Evolutionary conservation across 495 filamentous ascomycete genomes (phyloP).

Genomic region (Talaromyces nanjingensis): DNA sequence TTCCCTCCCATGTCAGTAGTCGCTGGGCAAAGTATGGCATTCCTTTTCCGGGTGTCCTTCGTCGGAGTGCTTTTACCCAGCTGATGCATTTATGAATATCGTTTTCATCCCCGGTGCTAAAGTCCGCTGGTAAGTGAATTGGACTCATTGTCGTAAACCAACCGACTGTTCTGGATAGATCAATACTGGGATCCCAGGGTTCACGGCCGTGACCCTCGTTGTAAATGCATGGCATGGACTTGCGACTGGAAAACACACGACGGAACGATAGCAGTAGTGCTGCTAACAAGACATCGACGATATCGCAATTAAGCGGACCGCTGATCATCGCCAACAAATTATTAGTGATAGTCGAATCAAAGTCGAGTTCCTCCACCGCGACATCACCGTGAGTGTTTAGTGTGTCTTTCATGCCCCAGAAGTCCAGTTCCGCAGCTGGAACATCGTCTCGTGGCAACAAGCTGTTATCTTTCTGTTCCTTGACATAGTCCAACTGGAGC

Average conservation of each 20-base stretch:
- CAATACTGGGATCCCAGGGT: constrained; percentile 23
- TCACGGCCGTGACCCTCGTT: constrained; percentile 44
- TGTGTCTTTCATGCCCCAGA: constrained; percentile 34
- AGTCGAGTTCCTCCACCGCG: constrained; percentile 15
- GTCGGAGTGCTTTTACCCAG: constrained; percentile 40
- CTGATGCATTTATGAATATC: neutral
- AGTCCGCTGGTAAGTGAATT: constrained; percentile 13
- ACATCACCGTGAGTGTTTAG: constrained; percentile 29
- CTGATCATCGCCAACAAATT: constrained; percentile 21
- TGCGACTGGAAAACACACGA: constrained; percentile 30
- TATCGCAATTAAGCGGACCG: constrained; percentile 23
- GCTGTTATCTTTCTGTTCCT: constrained; percentile 16
- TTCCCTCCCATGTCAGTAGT: constrained; percentile 37
- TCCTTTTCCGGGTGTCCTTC: constrained; percentile 40
- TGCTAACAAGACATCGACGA: constrained; percentile 34
- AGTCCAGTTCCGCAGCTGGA: constrained; percentile 19
- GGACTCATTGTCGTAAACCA: constrained; percentile 46
- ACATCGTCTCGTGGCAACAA: constrained; percentile 18
- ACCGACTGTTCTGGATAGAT: constrained; percentile 41
- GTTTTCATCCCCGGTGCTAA: constrained; percentile 6
- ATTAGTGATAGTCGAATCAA: constrained; percentile 24
- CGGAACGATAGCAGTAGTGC: constrained; percentile 32
- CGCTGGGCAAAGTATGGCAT: constrained; percentile 43
- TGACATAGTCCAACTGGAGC: constrained; percentile 24
- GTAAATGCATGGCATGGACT: constrained; percentile 36